A percentile compares a stretch with the other conserved stretches of the same genome.
phyloP scores from a whole-genome alignment of 1,139 yeast genomes.

The Nakaseomyces sp. region DNA sequence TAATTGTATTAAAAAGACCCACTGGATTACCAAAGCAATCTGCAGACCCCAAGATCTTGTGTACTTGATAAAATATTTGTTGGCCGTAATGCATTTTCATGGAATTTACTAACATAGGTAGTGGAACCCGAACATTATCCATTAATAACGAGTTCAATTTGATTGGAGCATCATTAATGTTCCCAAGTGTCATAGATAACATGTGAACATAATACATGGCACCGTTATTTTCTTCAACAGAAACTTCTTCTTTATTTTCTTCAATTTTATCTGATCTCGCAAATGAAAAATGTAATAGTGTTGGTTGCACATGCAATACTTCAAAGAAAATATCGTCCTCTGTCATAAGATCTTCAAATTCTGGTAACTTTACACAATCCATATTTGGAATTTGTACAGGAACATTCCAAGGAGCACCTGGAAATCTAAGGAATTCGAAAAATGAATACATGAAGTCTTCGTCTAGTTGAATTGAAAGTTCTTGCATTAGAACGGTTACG shows the following conservation, averaged over 20 bases:
- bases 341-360: slow-evolving; percentile 51
- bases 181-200: slow-evolving; percentile 93
- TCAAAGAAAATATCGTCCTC: slow-evolving; percentile 83
- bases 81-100: slow-evolving; percentile 84
- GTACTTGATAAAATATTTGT: slow-evolving; percentile 84
- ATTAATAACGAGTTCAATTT: slow-evolving; percentile 76
- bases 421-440: slow-evolving; percentile 61
- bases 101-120: slow-evolving; percentile 62
- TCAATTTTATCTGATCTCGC: slow-evolving; percentile 79
- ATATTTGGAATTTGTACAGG: slow-evolving; percentile 13
- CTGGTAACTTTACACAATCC: slow-evolving; percentile 57
- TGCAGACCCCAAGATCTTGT: slow-evolving; percentile 91
- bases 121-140: slow-evolving; percentile 82
- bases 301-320: slow-evolving; percentile 84
- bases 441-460: slow-evolving; percentile 85
- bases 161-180: slow-evolving; percentile 94
- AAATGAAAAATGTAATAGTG: slow-evolving; percentile 81
- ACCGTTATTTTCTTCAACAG: slow-evolving; percentile 49
- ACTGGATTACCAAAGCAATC: slow-evolving; percentile 96
- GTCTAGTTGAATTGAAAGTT: slow-evolving; percentile 84
- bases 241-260: slow-evolving; percentile 42
- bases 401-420: slow-evolving; percentile 66
- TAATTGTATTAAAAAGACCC: slow-evolving; percentile 82
- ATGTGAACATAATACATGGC: slow-evolving; percentile 75
- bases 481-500: slow-evolving; percentile 83